Evolutionary conservation across 2,329 filamentous ascomycete species (phyloP), one percentile per base, ranked within the genome.

Genomic region (Aspergillus sp.): DNA sequence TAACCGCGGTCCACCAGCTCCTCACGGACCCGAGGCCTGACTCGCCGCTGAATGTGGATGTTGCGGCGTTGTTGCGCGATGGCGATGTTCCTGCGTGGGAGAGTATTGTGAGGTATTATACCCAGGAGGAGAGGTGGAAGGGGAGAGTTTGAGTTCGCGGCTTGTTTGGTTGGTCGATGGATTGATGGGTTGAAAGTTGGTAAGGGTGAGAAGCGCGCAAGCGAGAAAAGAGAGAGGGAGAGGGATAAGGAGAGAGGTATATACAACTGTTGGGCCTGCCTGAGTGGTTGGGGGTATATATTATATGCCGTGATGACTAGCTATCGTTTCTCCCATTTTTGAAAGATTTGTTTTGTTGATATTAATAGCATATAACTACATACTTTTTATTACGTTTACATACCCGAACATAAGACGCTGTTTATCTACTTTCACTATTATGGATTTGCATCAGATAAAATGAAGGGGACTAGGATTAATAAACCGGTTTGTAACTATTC

Each of bases 11-110:
- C 24, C 78, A 81, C 55, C 75, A 78, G 67, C 65, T 81, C 56
- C 67, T 81, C 50, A 77, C 69, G 9, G 73, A 79, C 54, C 78
- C 79, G 24, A 68, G 73, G 15, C 72, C 77, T 11, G 79, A 81
- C 44, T 79, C 75, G 54, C 79, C 79, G 48, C 63, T 81, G 47
- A 81, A 81, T 63, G 74, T 80, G 9, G 79, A 81, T 66, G 71
- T 81, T 6, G 78, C 79, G 23, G 77, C 74, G 37, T 63, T 81
- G 47, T 60, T 81, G 55, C 66, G 79, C 23, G 73, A 78, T 19
- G 75, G 77, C 8, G 79, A 81, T 70, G 52, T 71, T 1, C 68
- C 76, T 2, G 79, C 69, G 1, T 79, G 73, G 67, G 78, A 81
- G 65, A 76, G 77, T 52, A 61, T 81, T 53, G 74, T 81, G 23